Evolutionary conservation across 306 rosid genomes (phyloP).

Genomic region (Spatholobus suberectus): DNA sequence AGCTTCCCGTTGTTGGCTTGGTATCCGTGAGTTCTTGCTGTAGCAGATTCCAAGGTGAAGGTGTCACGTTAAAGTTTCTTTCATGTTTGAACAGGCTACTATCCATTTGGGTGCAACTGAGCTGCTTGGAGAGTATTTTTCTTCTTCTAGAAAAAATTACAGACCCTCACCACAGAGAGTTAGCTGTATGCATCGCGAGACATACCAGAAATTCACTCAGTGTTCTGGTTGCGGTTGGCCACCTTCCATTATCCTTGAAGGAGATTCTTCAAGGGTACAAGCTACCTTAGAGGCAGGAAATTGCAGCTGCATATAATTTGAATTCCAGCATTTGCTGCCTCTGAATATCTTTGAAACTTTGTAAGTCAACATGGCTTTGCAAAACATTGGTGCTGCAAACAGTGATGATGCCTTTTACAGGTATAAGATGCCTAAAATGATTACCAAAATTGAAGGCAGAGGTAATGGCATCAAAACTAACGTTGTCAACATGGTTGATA

Average conservation of each 20-base stretch:
- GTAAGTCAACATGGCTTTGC: constrained; percentile 63
- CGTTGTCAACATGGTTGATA: constrained; percentile 82
- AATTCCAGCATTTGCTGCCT: not conserved
- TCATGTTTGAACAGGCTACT: constrained; percentile 65
- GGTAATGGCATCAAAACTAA: constrained; percentile 91
- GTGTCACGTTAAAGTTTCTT: constrained; percentile 51
- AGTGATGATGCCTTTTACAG: constrained; percentile 91
- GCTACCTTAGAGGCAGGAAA: constrained; percentile 24
- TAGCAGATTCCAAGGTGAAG: constrained; percentile 53
- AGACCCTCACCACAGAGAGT: constrained; percentile 31
- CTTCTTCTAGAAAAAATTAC: constrained; percentile 51
- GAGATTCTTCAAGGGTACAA: constrained; percentile 24
- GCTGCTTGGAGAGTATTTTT: constrained; percentile 59
- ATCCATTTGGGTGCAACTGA: constrained; percentile 57
- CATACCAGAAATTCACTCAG: constrained; percentile 42
- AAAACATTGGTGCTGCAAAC: constrained; percentile 78
- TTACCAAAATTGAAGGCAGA: constrained; percentile 83
- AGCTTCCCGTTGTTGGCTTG: not conserved
- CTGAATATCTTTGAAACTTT: constrained; percentile 23
- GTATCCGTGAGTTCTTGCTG: constrained; percentile 29
- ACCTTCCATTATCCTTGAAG: constrained; percentile 40
- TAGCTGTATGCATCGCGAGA: constrained; percentile 57
- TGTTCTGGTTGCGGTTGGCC: constrained; percentile 52
- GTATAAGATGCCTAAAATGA: constrained; percentile 94
- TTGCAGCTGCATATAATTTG: not conserved